A percentile compares a stretch with the other conserved stretches of the same genome.
phyloP scores from a whole-genome alignment of 1,284 basidiomycete species.

The Rhodofomes roseus region DNA sequence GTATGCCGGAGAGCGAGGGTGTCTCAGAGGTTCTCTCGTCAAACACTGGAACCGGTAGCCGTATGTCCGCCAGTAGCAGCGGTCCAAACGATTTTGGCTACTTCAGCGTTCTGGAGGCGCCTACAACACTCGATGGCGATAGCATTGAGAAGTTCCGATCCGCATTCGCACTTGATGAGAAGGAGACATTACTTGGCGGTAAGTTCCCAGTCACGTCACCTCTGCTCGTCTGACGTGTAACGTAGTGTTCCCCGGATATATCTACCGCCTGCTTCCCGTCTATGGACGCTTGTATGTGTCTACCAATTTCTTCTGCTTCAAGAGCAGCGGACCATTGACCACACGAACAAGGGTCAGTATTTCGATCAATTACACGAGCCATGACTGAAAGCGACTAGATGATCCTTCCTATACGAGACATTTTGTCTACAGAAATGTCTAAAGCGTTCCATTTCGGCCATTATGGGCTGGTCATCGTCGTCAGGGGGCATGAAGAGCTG shows the following conservation, averaged over 20 bases:
- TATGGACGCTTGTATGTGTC: slow-evolving; percentile 87
- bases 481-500: slow-evolving; percentile 94
- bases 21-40: slow-evolving; percentile 60
- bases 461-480: slow-evolving; percentile 84
- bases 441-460: slow-evolving; percentile 89
- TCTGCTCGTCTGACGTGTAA: slow-evolving; percentile 1
- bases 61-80: slow-evolving; percentile 25
- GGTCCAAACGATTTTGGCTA: slow-evolving; percentile 53
- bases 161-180: slow-evolving; percentile 83
- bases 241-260: slow-evolving; percentile 83
- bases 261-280: slow-evolving; percentile 83
- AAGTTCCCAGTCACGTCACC: slow-evolving; percentile 27
- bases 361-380: not conserved
- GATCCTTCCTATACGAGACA: slow-evolving; percentile 88
- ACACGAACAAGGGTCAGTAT: slow-evolving; percentile 67
- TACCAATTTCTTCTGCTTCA: slow-evolving; percentile 87
- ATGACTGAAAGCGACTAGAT: slow-evolving; percentile 51
- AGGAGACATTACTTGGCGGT: slow-evolving; percentile 86
- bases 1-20: slow-evolving; percentile 19
- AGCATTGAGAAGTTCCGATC: slow-evolving; percentile 72
- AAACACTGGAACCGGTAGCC: slow-evolving; percentile 33
- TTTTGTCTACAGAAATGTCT: slow-evolving; percentile 80
- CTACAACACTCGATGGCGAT: slow-evolving; percentile 60
- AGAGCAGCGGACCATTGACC: slow-evolving; percentile 72
- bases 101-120: slow-evolving; percentile 73